Evolutionary conservation across 768 basidiomycete genomes (phyloP), one percentile per base, ranked within the genome.

Genomic region (Rhodosporidiobolus odoratus): DNA sequence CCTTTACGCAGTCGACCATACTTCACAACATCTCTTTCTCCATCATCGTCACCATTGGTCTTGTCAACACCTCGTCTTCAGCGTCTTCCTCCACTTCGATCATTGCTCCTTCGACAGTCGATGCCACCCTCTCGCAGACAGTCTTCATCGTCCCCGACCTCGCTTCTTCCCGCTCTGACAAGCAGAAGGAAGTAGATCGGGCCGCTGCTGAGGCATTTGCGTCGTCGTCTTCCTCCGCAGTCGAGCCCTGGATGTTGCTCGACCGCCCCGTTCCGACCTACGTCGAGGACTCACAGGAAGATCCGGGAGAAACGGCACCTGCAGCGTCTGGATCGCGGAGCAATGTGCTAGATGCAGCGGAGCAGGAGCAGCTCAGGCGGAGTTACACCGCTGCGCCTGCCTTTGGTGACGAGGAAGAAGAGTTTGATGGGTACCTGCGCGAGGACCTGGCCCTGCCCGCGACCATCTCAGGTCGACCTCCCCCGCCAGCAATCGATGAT

Each of bases 1-100:
- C 88, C 37, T 88, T 92, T 77, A 87, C 89, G 0, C 91, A 94
- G 78, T 80, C 84, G 5, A 91, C 92, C 1, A 84, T 94, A 19
- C 83, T 95, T 41, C 94, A 96, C 79, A 82, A 83, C n/a, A 86
- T 95, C 32, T 83, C 86, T 2, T 98, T 96, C 80, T 83, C 85
- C 48, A 81, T 97, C 62, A 83, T 86, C 61, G 82, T 93, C 17
- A 74, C 66, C 7, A 43, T 73, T 43, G 66, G 68, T 23, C 35
- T 75, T 27, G 41, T 67, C 62, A 65, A 50, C 30, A 19, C 6
- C 45, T 57, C 35, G 3, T 13, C 47, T 0, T 8, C 32, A 4
- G 13, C 60, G 32, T 65, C 64, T 5, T 40, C 70, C 7, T 35
- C 70, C 17, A 50, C 35, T n/a, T 27, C 37, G 34, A 37, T 4